Base-by-base conservation (phyloP, 2,329 filamentous ascomycete genomes). In the Chrysosporium keratinophilum region DNA sequence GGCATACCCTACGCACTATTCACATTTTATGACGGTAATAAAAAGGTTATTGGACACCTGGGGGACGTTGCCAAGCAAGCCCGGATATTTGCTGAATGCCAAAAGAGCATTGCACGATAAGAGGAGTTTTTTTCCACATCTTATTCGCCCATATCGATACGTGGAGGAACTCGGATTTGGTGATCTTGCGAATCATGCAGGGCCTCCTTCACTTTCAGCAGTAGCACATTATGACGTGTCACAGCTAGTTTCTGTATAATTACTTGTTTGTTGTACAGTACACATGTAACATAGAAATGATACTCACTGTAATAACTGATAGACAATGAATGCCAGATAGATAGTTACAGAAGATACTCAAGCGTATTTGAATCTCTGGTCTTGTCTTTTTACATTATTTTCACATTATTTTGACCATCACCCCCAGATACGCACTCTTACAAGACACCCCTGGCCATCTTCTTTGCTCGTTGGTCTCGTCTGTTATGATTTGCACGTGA, bases 401-500 rank as follows among this genome's bases (percentile, higher is more conserved):
- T n/a, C 19, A 28, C 23, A 28, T 28, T 4, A 7, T 28, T 28
- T 28, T 28, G 23, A 28, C 3, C 23, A 28, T n/a, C 3, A 28
- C 3, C 7, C 3, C 23, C 23, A 28, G 23, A 28, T 28, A 28
- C 23, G 23, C 23, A 28, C 23, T 28, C n/a, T 31, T 54, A 48
- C 34, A 49, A 20, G 2, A 44, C 46, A 1, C 42, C 50, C 39
- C 50, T 53, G 2, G 79, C 79, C 72, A 83, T 79, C 67, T 83
- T 83, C 65, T 71, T 79, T 44, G 78, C 80, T 55, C 79, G 69
- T 62, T 80, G 78, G 64, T 94, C 86, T 48, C 88, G 79, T 23
- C 90, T 80, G 67, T 88, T 93, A 66, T 95, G 89, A 65, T 95
- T 95, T 33, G 88, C 89, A 57, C 85, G 76, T 19, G 85, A 87